Percentiles rank a stretch among this genome's conserved stretches.
Conservation (phyloP, 805 yeast species). For the Saturnispora gosingensis region DNA sequence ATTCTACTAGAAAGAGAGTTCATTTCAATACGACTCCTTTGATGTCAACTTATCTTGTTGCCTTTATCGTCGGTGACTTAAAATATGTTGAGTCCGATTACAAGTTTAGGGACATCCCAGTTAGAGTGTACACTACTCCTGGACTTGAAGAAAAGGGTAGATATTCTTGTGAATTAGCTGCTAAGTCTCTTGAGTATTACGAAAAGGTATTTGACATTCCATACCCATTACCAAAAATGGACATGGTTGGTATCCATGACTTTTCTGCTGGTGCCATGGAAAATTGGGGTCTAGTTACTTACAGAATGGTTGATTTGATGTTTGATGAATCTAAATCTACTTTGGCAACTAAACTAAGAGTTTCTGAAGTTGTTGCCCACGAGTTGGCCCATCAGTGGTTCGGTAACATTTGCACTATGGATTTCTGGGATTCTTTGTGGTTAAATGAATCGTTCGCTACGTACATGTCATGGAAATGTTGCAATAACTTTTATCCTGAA, state of each 20-base stretch:
- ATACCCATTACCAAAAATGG: slow-evolving; percentile 80
- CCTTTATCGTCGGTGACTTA: slow-evolving; percentile 51
- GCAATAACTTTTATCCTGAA: slow-evolving; percentile 61
- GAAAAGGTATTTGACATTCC: slow-evolving; percentile 39
- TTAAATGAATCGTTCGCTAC: slow-evolving; percentile 87
- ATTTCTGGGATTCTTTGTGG: slow-evolving; percentile 93
- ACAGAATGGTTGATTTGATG: slow-evolving; percentile 48
- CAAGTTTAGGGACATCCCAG: slow-evolving; percentile 38
- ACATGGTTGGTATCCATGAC: slow-evolving; percentile 70
- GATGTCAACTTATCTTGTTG: slow-evolving; percentile 49
- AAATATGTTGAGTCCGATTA: slow-evolving; percentile 42
- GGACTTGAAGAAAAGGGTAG: slow-evolving; percentile 39
- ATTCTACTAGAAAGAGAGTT: slow-evolving; percentile 21
- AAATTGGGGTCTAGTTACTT: slow-evolving; percentile 79
- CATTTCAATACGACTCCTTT: slow-evolving; percentile 40
- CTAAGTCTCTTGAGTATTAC: slow-evolving; percentile 44
- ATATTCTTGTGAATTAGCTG: slow-evolving; percentile 41
- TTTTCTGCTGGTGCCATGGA: slow-evolving; percentile 87
- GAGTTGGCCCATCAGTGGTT: slow-evolving; percentile 95
- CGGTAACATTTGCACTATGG: slow-evolving; percentile 84
- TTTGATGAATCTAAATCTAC: slow-evolving; percentile 40
- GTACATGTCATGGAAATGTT: slow-evolving; percentile 70
- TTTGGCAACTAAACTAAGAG: slow-evolving; percentile 52
- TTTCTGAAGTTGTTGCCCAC: slow-evolving; percentile 76
- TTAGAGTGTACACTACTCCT: slow-evolving; percentile 45